These are phyloP conservation scores for Blastocystis sp. DNA, from an alignment of 352 stramenopile genomes.

Conservation along the genomic window DNA sequence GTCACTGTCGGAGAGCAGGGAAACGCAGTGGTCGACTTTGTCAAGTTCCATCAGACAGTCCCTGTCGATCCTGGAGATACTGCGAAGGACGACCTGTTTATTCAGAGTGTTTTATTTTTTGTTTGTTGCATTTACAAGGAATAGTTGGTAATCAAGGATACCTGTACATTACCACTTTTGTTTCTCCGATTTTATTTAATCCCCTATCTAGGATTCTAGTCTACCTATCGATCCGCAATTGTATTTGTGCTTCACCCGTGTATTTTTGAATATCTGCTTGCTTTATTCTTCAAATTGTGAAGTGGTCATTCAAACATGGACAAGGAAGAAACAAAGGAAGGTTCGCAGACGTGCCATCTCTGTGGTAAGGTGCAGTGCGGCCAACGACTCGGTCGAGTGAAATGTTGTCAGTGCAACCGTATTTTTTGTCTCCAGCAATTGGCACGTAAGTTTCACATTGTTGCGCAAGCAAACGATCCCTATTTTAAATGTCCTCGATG, in stretches of 20 bases:
- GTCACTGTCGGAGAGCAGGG: conserved; percentile 75
- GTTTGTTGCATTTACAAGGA: not conserved
- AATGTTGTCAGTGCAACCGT: conserved; percentile 26
- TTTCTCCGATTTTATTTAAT: not conserved
- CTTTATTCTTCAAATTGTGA: not conserved
- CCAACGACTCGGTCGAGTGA: conserved; percentile 32
- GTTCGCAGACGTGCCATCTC: conserved; percentile 56
- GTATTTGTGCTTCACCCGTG: not conserved
- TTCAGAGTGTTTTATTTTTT: conserved; percentile 41
- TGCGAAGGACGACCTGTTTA: not conserved
- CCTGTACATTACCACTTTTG: not conserved
- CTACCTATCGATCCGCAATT: not conserved
- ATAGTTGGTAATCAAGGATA: not conserved
- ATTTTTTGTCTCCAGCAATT: conserved; percentile 59
- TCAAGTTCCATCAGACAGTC: conserved; percentile 75
- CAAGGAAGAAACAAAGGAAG: conserved; percentile 27
- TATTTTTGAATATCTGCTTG: not conserved
- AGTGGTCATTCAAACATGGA: not conserved
- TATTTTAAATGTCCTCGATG: conserved; percentile 59
- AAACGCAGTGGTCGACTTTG: conserved; percentile 77
- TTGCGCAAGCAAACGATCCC: conserved; percentile 32
- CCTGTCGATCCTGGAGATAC: not conserved
- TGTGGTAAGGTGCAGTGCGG: conserved; percentile 55
- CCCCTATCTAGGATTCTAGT: not conserved
- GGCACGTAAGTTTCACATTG: conserved; percentile 24